A percentile compares a stretch with the other conserved stretches of the same genome.
Evolutionary conservation across 371 early-diverging fungal genomes (phyloP).

Genomic region (Mucor irregularis): DNA sequence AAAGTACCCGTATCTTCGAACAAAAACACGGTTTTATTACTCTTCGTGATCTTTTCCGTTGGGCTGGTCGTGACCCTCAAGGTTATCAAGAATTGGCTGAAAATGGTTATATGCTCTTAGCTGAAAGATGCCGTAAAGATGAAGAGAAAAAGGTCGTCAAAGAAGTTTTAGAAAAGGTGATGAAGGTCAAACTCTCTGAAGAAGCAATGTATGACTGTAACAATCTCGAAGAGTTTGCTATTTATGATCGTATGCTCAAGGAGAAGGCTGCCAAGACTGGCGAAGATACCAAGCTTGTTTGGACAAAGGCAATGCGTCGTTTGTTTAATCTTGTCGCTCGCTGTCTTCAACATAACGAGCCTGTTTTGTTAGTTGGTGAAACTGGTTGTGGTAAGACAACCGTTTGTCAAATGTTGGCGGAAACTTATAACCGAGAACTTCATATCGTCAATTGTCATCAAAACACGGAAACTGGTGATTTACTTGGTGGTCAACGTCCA

Average conservation of each 20-base stretch:
- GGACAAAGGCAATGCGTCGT: conserved; percentile 95
- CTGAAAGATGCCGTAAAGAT: conserved; percentile 86
- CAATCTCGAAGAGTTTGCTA: conserved; percentile 57
- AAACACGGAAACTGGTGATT: conserved; percentile 96
- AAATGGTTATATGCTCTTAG: conserved; percentile 95
- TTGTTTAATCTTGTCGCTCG: conserved; percentile 87
- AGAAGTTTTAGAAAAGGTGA: conserved; percentile 81
- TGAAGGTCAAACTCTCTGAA: conserved; percentile 73
- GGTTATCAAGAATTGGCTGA: conserved; percentile 84
- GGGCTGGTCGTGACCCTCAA: conserved; percentile 89
- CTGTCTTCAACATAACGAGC: conserved; percentile 88
- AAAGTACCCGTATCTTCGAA: conserved; percentile 88
- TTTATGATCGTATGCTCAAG: conserved; percentile 36
- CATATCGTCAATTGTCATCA: conserved; percentile 98
- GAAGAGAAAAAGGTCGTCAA: conserved; percentile 87
- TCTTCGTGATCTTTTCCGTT: conserved; percentile 97
- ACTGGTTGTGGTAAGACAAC: conserved; percentile 99
- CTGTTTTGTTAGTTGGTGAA: conserved; percentile 97
- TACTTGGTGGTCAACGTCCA: conserved; percentile 98
- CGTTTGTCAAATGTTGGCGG: conserved; percentile 92
- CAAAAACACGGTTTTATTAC: conserved; percentile 94
- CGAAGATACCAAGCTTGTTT: conserved; percentile 69
- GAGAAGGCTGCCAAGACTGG: conserved; percentile 25
- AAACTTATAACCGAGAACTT: conserved; percentile 63
- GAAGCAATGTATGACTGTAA: conserved; percentile 66